phyloP scores from a whole-genome alignment of 2,329 filamentous ascomycete genomes.

The Paradendryphiella salina region DNA sequence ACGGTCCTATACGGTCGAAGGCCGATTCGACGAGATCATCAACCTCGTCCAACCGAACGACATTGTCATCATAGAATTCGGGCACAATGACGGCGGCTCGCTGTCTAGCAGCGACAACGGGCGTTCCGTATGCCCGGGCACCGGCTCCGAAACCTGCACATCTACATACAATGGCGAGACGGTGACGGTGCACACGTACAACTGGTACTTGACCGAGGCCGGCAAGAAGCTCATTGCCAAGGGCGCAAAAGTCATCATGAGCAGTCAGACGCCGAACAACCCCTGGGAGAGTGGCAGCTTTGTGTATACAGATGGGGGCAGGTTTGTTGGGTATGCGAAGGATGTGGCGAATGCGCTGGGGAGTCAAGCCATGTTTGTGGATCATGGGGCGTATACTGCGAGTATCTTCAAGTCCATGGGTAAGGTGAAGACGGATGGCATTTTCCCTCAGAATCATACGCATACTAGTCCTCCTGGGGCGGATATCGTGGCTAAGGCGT shows the following conservation, averaged over 20 bases:
- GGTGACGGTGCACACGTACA: constrained; percentile 64
- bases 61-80: constrained; percentile 71
- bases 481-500: constrained; percentile 59
- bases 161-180: constrained; percentile 56
- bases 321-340: constrained; percentile 61
- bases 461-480: constrained; percentile 63
- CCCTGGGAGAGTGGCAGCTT: constrained; percentile 63
- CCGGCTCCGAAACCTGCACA: constrained; percentile 58
- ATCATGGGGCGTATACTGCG: constrained; percentile 63
- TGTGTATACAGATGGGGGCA: constrained; percentile 48
- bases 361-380: constrained; percentile 55
- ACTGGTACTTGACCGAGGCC: constrained; percentile 63
- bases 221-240: constrained; percentile 58
- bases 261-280: constrained; percentile 64
- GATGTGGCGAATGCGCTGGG: constrained; percentile 53
- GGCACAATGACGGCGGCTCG: constrained; percentile 71
- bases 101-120: constrained; percentile 61
- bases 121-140: constrained; percentile 62
- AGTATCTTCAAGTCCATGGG: constrained; percentile 59
- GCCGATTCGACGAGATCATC: constrained; percentile 63
- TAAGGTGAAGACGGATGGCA: constrained; percentile 53
- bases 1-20: constrained; percentile 67
- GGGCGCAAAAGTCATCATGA: constrained; percentile 63
- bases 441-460: constrained; percentile 65
- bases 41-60: constrained; percentile 60